These are phyloP conservation scores for Agrostemma githago DNA, from an alignment of 148 eudicot species.

Conservation along the genomic window DNA sequence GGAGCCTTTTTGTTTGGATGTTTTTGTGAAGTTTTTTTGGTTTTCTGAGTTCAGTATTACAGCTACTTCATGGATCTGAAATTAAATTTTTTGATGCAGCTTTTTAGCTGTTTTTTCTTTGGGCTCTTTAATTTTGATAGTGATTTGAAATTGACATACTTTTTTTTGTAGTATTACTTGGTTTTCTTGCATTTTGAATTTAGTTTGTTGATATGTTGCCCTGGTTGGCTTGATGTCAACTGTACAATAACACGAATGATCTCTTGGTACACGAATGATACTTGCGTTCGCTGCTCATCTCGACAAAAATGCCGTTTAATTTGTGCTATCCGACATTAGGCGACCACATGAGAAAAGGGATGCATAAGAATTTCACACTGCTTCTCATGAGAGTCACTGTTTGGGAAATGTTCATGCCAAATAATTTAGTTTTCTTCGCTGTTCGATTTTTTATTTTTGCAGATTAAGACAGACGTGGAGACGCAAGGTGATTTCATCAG, in stretches of 20 bases:
- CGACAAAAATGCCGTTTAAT: not conserved
- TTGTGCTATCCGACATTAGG: not conserved
- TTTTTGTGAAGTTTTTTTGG: conserved; percentile 11
- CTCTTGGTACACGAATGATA: not conserved
- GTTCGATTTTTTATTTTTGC: conserved; percentile 5
- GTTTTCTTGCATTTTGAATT: conserved; percentile 11
- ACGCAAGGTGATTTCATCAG: conserved; percentile 88
- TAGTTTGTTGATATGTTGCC: not conserved
- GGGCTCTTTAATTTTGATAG: conserved; percentile 8
- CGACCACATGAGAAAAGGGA: not conserved
- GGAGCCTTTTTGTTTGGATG: conserved; percentile 21
- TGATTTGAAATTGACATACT: not conserved
- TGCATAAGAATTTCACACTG: not conserved
- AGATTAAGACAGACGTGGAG: conserved; percentile 90
- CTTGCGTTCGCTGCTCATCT: not conserved
- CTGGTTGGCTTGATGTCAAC: not conserved
- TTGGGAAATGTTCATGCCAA: not conserved
- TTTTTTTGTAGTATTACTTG: not conserved
- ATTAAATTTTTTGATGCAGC: conserved; percentile 19
- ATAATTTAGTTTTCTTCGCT: not conserved
- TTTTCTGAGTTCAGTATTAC: conserved; percentile 19
- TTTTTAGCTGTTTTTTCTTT: not conserved
- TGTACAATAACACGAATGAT: not conserved
- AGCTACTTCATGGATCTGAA: conserved; percentile 30
- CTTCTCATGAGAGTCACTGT: not conserved